Evolutionary conservation across 2,329 filamentous ascomycete genomes (phyloP).

Genomic region (Sporothrix mexicana): DNA sequence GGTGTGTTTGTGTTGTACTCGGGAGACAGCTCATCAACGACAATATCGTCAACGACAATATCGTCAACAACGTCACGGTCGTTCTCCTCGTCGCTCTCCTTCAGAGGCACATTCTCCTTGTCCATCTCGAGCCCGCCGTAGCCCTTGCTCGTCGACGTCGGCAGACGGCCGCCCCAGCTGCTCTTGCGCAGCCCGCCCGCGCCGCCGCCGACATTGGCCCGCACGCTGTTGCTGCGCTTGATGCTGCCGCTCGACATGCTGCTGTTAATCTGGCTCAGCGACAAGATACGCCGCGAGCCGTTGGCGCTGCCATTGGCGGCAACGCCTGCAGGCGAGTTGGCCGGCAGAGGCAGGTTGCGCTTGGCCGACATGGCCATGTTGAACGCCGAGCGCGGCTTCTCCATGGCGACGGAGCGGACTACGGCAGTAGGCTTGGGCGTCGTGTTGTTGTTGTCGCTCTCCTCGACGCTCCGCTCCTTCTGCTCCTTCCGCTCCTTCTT

Average conservation of each 20-base stretch:
- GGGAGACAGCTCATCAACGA: constrained; percentile 9
- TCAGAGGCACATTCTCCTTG: constrained; percentile 50
- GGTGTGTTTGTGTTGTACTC: constrained; percentile 34
- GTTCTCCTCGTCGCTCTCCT: constrained; percentile 68
- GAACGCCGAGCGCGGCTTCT: constrained; percentile 50
- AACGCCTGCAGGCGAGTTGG: constrained; percentile 49
- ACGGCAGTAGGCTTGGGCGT: not conserved
- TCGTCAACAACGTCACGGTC: constrained; percentile 40
- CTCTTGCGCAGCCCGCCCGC: constrained; percentile 64
- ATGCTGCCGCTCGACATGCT: constrained; percentile 70
- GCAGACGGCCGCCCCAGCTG: constrained; percentile 66
- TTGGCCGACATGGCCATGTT: constrained; percentile 62
- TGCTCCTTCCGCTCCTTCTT: constrained; percentile 49
- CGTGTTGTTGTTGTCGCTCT: no score
- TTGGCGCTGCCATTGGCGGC: constrained; percentile 42
- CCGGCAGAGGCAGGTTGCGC: constrained; percentile 51
- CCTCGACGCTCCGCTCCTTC: no score
- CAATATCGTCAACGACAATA: not conserved
- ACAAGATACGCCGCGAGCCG: constrained; percentile 80
- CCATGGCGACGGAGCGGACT: not conserved
- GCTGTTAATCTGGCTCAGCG: constrained; percentile 85
- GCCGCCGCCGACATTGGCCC: constrained; percentile 58
- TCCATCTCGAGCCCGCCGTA: constrained; percentile 61
- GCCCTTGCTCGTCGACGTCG: constrained; percentile 50
- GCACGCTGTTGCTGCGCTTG: constrained; percentile 79